Percentiles rank a stretch among this genome's conserved stretches.
Conservation (phyloP, 331 rosid species). For the Malus hybrid region DNA sequence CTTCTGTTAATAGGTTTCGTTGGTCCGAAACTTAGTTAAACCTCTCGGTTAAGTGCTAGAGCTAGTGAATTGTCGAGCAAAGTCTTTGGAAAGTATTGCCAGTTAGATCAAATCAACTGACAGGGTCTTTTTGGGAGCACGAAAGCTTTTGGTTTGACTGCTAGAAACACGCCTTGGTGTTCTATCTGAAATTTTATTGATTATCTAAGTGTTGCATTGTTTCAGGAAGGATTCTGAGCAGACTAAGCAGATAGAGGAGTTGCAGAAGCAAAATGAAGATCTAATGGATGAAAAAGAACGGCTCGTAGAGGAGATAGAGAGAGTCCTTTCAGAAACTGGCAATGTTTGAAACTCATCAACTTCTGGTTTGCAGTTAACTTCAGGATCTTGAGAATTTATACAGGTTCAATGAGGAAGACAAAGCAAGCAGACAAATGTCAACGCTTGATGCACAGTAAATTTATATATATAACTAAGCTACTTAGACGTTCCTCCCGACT, state of each 20-base stretch:
- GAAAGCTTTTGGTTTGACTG: not conserved
- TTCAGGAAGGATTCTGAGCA: constrained; percentile 97
- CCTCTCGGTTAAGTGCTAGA: not conserved
- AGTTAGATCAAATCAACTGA: not conserved
- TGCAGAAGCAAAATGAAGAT: constrained; percentile 85
- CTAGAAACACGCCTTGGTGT: not conserved
- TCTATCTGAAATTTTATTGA: not conserved
- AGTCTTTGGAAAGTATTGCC: not conserved
- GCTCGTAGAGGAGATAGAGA: constrained; percentile 76
- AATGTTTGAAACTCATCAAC: constrained; percentile 23
- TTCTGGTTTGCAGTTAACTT: not conserved
- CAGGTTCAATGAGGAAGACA: not conserved
- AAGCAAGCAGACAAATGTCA: no score
- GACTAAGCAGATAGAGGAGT: constrained; percentile 92
- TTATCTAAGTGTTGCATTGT: not conserved
- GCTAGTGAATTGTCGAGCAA: not conserved
- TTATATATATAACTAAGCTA: no score
- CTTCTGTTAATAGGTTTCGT: not conserved
- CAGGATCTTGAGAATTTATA: not conserved
- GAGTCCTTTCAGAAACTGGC: constrained; percentile 55
- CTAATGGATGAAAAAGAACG: constrained; percentile 75
- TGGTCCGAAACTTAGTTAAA: not conserved
- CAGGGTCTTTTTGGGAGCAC: not conserved
- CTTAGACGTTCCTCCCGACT: no score
- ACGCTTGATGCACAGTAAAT: no score